These are phyloP conservation scores for Eleusine indica DNA, from an alignment of 176 grass and related monocot genomes.

Conservation along the genomic window DNA sequence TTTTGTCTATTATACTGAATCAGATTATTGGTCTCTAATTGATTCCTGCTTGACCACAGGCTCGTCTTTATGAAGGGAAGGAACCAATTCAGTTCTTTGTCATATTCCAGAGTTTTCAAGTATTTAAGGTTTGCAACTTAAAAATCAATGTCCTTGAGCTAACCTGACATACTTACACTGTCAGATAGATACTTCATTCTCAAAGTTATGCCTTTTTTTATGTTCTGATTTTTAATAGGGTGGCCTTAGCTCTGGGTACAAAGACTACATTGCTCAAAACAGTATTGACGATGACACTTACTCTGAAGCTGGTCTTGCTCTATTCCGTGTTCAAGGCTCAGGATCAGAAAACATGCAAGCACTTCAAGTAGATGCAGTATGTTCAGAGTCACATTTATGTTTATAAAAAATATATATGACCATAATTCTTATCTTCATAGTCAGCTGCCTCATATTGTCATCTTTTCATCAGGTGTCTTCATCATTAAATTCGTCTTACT, in stretches of 20 bases:
- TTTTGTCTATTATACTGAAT: conserved; percentile 29
- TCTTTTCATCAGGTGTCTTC: conserved; percentile 64
- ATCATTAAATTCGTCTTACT: conserved; percentile 95
- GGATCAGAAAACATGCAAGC: conserved; percentile 98
- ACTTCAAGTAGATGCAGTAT: conserved; percentile 90
- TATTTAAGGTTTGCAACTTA: conserved; percentile 66
- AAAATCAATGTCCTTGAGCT: conserved; percentile 21
- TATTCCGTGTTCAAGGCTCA: conserved; percentile 87
- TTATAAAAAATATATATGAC: conserved; percentile 16
- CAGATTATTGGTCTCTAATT: conserved; percentile 41
- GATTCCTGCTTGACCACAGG: conserved; percentile 41
- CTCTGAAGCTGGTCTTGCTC: conserved; percentile 70
- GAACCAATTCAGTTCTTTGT: conserved; percentile 92
- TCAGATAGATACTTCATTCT: background rate
- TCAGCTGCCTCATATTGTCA: conserved; percentile 33
- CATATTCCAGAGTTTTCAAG: conserved; percentile 91
- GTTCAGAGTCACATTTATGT: conserved; percentile 26
- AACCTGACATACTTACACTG: background rate
- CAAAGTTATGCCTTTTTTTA: background rate
- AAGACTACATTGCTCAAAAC: conserved; percentile 70
- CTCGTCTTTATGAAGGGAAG: conserved; percentile 88
- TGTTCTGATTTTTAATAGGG: conserved; percentile 55
- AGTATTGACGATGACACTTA: conserved; percentile 73
- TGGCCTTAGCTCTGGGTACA: conserved; percentile 86
- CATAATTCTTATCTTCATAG: conserved; percentile 25